Evolutionary conservation across 192 early-diverging fungal genomes (phyloP), one percentile per base, ranked within the genome.

Genomic region (Kappamyces sp.): DNA sequence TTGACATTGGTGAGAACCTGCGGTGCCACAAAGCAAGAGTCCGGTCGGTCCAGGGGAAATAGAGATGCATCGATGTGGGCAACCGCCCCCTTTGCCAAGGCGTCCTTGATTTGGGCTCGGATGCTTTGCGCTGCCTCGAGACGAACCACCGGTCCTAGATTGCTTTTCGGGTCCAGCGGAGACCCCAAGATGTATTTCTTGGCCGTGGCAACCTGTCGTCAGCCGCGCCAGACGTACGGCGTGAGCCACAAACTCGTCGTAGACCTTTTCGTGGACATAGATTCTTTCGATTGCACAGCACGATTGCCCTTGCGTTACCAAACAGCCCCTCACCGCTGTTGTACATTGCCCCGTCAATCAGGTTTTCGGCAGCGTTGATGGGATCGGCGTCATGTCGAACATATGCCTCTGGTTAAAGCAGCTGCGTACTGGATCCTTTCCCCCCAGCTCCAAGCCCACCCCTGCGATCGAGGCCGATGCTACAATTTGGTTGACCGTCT

Each of bases 351-450:
- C 87, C 90, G 57, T 90, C 88, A 7, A 91, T 78, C 4, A 91
- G 60, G 29, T 87, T 83, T 48, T 86, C 84, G 5, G 83, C 88
- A 0, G 88, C 84, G 54, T 82, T 82, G 46, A 71, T 75, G 29
- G 89, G 59, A 59, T 90, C 81, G 15, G 79, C 77, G 64, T 89
- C 88, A 4, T 71, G 65, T 3, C 84, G 76, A 8, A 92, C 87
- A 52, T 89, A 89, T 11, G 88, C 87, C n/a, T n/a, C n/a, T n/a
- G n/a, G n/a, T n/a, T n/a, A n/a, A n/a, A n/a, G n/a, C n/a, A n/a
- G n/a, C n/a, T n/a, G n/a, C n/a, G n/a, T n/a, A n/a, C n/a, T 6
- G 90, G 83, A 66, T 90, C 87, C 63, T 92, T 92, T 11, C 90
- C 90, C 29, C 90, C 90, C 2, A 92, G 75, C 43, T 92, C 90